Conservation (phyloP, 73 alveolate species). For the Effrenium voratum region DNA sequence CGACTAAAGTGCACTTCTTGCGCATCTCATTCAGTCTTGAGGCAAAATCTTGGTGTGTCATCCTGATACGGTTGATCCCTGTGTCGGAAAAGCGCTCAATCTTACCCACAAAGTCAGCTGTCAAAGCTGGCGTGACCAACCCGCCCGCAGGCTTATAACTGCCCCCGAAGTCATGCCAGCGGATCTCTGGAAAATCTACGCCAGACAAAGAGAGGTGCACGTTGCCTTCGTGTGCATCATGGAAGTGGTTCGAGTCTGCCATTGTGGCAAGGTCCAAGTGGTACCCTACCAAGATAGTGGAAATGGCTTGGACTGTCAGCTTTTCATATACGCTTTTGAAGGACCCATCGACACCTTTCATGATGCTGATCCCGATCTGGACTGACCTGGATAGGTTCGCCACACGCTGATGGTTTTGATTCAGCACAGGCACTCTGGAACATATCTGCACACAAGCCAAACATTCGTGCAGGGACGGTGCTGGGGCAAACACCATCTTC, state of each 20-base stretch:
- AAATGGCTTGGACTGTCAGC: constrained; percentile 45
- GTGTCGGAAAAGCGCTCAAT: too few relatives aligned
- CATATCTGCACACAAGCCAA: background rate
- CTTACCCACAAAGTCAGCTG: too few relatives aligned
- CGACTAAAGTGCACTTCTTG: background rate
- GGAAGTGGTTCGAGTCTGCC: constrained; percentile 15
- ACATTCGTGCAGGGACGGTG: constrained; percentile 25
- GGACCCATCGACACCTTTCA: constrained; percentile 53
- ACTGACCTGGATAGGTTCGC: constrained; percentile 43
- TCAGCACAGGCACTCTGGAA: constrained; percentile 11
- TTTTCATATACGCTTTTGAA: background rate
- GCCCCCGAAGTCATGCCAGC: constrained; percentile 52
- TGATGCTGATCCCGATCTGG: constrained; percentile 23
- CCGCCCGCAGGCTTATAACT: too few relatives aligned
- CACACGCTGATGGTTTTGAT: background rate
- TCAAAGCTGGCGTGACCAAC: too few relatives aligned
- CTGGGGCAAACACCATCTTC: constrained; percentile 30
- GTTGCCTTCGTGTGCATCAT: constrained; percentile 52
- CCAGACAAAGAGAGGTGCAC: constrained; percentile 44
- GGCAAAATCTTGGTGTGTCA: background rate
- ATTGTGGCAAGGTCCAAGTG: constrained; percentile 56
- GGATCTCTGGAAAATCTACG: constrained; percentile 38
- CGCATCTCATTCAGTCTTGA: constrained; percentile 7
- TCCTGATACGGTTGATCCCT: too few relatives aligned
- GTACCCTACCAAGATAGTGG: constrained; percentile 50